phyloP scores from a whole-genome alignment of 805 yeast species.

The Metschnikowia aberdeeniae region DNA sequence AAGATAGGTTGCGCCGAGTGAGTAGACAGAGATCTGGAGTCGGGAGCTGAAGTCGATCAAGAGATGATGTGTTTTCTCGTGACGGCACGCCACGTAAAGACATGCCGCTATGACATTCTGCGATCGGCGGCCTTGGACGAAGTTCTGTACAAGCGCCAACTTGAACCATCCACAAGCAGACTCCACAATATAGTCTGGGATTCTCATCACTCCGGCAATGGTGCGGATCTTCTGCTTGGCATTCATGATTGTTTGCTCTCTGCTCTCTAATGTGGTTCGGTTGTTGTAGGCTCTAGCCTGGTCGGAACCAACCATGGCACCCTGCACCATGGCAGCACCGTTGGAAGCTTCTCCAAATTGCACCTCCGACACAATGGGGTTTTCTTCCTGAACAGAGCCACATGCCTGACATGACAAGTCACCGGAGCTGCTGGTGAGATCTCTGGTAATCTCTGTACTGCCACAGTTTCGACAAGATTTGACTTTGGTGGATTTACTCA shows the following conservation, averaged over 20 bases:
- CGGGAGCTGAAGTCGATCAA: slow-evolving; percentile 90
- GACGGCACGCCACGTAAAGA: slow-evolving; percentile 89
- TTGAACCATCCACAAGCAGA: slow-evolving; percentile 88
- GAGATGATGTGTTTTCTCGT: slow-evolving; percentile 89
- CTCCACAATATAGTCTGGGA: slow-evolving; percentile 81
- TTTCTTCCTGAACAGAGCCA: slow-evolving; percentile 86
- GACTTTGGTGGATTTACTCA: slow-evolving; percentile 10
- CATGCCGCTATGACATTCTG: slow-evolving; percentile 96
- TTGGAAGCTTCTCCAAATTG: slow-evolving; percentile 87
- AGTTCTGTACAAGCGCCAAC: slow-evolving; percentile 78
- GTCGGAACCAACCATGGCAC: slow-evolving; percentile 86
- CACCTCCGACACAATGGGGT: slow-evolving; percentile 93
- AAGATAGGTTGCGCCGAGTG: slow-evolving; percentile 92
- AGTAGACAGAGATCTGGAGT: slow-evolving; percentile 85
- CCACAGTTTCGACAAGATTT: slow-evolving; percentile 17
- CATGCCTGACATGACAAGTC: slow-evolving; percentile 79
- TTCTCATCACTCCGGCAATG: slow-evolving; percentile 71
- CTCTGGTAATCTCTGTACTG: slow-evolving; percentile 14
- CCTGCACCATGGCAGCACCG: slow-evolving; percentile 96
- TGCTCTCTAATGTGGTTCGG: slow-evolving; percentile 70
- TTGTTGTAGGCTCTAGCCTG: slow-evolving; percentile 73
- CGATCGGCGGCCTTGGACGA: slow-evolving; percentile 95
- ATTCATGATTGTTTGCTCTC: slow-evolving; percentile 84
- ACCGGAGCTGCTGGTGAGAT: slow-evolving; percentile 37
- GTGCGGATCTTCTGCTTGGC: slow-evolving; percentile 76